These are phyloP conservation scores for Diaporthe sp. DNA, from an alignment of 2,329 filamentous ascomycete species.

Conservation along the genomic window DNA sequence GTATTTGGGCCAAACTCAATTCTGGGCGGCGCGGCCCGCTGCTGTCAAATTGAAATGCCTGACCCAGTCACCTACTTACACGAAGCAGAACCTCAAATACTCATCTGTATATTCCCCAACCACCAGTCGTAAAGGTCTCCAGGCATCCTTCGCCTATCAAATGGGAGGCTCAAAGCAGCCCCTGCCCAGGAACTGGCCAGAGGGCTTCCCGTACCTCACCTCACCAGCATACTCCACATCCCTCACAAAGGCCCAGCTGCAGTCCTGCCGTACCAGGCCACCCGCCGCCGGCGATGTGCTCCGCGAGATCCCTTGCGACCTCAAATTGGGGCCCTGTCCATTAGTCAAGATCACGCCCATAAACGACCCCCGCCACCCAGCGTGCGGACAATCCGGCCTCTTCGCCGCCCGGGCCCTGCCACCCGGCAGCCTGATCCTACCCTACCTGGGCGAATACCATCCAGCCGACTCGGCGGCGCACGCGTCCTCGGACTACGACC, in stretches of 20 bases:
- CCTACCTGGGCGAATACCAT: slow-evolving; percentile 73
- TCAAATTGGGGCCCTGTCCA: slow-evolving; percentile 59
- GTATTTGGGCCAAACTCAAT: background rate
- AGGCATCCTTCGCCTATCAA: too few relatives aligned
- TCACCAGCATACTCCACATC: slow-evolving; percentile 62
- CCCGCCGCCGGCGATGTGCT: slow-evolving; percentile 45
- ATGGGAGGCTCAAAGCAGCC: slow-evolving; percentile 34
- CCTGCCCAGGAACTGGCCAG: slow-evolving; percentile 72
- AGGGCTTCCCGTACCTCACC: slow-evolving; percentile 65
- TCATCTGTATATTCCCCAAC: background rate
- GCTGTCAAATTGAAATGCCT: background rate
- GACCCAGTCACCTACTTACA: background rate
- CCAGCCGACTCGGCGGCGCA: slow-evolving; percentile 52
- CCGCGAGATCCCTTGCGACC: slow-evolving; percentile 51
- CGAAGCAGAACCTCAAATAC: background rate
- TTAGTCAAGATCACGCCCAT: slow-evolving; percentile 69
- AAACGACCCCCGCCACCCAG: slow-evolving; percentile 65
- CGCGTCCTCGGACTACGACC: slow-evolving; percentile 71
- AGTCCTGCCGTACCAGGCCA: slow-evolving; percentile 52
- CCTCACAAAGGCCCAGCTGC: slow-evolving; percentile 58
- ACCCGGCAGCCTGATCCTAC: slow-evolving; percentile 70
- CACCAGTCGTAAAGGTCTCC: too few relatives aligned
- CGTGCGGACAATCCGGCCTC: slow-evolving; percentile 70
- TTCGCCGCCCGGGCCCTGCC: slow-evolving; percentile 68
- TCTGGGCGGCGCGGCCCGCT: slow-evolving; percentile 16